Base-by-base conservation (phyloP, 208 protist species). In the Acanthamoeba triangularis region DNA sequence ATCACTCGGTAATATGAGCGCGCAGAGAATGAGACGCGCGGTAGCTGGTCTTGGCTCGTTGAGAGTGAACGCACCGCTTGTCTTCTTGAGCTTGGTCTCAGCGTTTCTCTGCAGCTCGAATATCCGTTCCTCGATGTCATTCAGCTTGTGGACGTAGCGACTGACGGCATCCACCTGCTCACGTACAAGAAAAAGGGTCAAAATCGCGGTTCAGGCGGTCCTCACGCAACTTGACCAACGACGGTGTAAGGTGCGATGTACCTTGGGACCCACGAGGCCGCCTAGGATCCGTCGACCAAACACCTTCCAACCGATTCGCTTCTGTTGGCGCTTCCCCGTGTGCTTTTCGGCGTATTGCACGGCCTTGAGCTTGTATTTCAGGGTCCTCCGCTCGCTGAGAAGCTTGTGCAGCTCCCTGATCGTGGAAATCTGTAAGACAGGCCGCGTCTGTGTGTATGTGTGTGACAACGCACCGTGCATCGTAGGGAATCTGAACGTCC, bases 401-500 rank as follows among this genome's bases (percentile, higher is more conserved):
- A 74, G 65, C n/a, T 20, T 6, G 5, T 37, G 10, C 11, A 74
- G 11, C 25, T 74, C 3, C 33, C 65, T 74, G 65, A 23, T 61
- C 16, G 54, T 23, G 20, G 54, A 2, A 61, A 13, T 13, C 5
- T 61, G 16, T 61, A 25, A 23, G 16, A 61, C 54, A 61, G 7
- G 54, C 54, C 20, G 16, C 16, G 20, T 13, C 5, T 41, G 37
- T 41, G 8, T 41, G 33, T 13, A 1, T 25, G 28, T 30, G 65
- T 13, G 54, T 30, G 33, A 47, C n/a, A 74, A 23, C 69, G 69
- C 37, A 78, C 69, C 69, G 69, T 16, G 49, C 80, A 90, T 90
- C 80, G 13, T 90, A 90, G 30, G 80, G 80, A 28, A 90, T 59
- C 41, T 90, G 80, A 18, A 90, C 80, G 80, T 90, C 80, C 5